Evolutionary conservation across 2,329 filamentous ascomycete species (phyloP), one percentile per base, ranked within the genome.

Genomic region (Rutstroemia sp.): DNA sequence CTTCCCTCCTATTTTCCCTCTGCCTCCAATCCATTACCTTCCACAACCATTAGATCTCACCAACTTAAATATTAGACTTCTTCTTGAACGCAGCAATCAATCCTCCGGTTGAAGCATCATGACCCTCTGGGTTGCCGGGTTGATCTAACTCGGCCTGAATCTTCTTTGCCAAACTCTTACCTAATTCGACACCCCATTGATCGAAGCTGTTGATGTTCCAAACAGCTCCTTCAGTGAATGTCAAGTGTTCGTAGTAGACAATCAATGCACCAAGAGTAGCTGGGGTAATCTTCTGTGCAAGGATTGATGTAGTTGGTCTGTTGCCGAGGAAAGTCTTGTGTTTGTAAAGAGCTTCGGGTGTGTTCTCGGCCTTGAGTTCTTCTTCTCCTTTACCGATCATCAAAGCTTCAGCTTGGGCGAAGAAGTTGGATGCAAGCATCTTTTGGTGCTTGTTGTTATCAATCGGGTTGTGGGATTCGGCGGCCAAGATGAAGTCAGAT

Each of bases 121-220:
- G 94, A 57, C 80, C 82, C 58, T 77, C 76, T 54, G 84, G 84
- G 65, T 82, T 83, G 59, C 83, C 88, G n/a, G 80, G 73, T 70
- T 86, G 80, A 63, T 96, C 91, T 58, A 99, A 81, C 79, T 99
- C 94, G 68, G 75, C 73, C 66, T 89, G 86, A 62, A 92, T 91
- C 77, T 90, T 92, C 85, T 92, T 97, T 60, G 94, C 94, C 64
- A 99, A 78, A 42, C 87, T 85, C 86, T 99, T 99, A 73, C 94
- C 94, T 60, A 99, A 79, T 80, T 99, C 94, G 46, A 99, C 94
- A 76, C 94, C 94, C 94, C 94, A 99, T 80, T 99, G 94, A 77
- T 99, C 94, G 71, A 97, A 99, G 69, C 87, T 91, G 83, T 99
- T 99, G 80, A 99, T 96, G 77, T 97, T 95, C 94, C 94, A 99